Conservation (phyloP, 176 grass and related monocot species). For the Carex cristatella region DNA sequence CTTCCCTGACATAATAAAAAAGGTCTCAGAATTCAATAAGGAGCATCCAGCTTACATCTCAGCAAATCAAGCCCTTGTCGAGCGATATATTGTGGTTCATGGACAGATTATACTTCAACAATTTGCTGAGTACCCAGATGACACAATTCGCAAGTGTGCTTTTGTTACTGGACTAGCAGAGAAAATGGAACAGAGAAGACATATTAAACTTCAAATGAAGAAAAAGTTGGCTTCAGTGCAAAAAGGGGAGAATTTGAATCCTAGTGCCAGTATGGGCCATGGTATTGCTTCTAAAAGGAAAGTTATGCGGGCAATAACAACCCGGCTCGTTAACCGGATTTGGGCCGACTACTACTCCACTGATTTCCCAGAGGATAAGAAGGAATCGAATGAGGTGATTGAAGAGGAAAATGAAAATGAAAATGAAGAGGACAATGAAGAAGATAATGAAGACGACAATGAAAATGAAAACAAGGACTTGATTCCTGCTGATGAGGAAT, state of each 20-base stretch:
- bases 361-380: constrained; percentile 80
- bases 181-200: constrained; percentile 78
- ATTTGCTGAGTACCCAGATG: constrained; percentile 92
- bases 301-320: constrained; percentile 94
- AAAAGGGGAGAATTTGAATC: constrained; percentile 79
- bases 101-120: constrained; percentile 94
- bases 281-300: constrained; percentile 50
- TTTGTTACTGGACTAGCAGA: constrained; percentile 74
- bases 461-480: constrained; percentile 73
- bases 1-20: constrained; percentile 73
- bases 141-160: constrained; percentile 71
- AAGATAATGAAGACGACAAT: constrained; percentile 64
- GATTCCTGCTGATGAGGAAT: constrained; percentile 50
- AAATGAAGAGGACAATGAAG: constrained; percentile 35
- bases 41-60: constrained; percentile 60
- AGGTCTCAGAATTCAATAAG: constrained; percentile 67
- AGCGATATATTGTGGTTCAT: constrained; percentile 89
- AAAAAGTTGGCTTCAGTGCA: constrained; percentile 45
- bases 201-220: constrained; percentile 86
- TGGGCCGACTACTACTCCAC: constrained; percentile 85
- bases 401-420: constrained; percentile 49
- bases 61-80: constrained; percentile 52
- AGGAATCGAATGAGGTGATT: constrained; percentile 47
- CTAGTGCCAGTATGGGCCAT: constrained; percentile 61
- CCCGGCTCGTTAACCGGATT: constrained; percentile 69